These are phyloP conservation scores for Aleurites moluccanus DNA, from an alignment of 441 rosid genomes.

Conservation along the genomic window DNA sequence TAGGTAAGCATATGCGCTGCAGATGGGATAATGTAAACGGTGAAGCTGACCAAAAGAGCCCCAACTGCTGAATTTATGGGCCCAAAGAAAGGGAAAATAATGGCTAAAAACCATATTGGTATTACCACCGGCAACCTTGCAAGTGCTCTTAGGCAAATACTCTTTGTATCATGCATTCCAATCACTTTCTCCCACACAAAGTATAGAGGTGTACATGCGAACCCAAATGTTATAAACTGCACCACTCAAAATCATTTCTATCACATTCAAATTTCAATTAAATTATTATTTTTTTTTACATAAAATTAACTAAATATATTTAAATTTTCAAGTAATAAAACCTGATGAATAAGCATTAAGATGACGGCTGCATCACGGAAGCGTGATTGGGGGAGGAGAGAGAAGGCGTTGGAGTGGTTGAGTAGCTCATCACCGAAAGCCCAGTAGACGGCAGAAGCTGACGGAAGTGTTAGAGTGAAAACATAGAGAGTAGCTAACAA, in stretches of 20 bases:
- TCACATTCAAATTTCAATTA: background rate
- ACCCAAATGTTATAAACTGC: constrained; percentile 98
- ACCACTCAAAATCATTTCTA: background rate
- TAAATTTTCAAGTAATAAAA: constrained; percentile 2
- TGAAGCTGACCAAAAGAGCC: constrained; percentile 92
- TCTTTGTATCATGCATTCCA: constrained; percentile 93
- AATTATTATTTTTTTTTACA: too few relatives aligned
- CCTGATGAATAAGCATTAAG: constrained; percentile 98
- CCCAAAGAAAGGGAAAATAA: constrained; percentile 93
- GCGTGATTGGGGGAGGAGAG: constrained; percentile 67
- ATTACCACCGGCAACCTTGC: constrained; percentile 91
- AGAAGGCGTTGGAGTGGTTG: constrained; percentile 83
- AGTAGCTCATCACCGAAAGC: constrained; percentile 91
- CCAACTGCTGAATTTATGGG: constrained; percentile 95
- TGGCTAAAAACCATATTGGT: constrained; percentile 96
- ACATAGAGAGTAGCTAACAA: constrained; percentile 90
- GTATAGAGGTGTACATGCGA: constrained; percentile 92
- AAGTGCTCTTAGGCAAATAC: constrained; percentile 82
- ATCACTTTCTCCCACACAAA: constrained; percentile 98
- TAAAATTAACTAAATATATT: background rate
- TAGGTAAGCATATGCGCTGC: constrained; percentile 92
- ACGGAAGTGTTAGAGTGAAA: constrained; percentile 87
- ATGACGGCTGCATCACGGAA: constrained; percentile 92
- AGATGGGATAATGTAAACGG: constrained; percentile 89
- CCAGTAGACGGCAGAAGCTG: constrained; percentile 95